phyloP scores from a whole-genome alignment of 2,329 filamentous ascomycete species.

The Capronia coronata region DNA sequence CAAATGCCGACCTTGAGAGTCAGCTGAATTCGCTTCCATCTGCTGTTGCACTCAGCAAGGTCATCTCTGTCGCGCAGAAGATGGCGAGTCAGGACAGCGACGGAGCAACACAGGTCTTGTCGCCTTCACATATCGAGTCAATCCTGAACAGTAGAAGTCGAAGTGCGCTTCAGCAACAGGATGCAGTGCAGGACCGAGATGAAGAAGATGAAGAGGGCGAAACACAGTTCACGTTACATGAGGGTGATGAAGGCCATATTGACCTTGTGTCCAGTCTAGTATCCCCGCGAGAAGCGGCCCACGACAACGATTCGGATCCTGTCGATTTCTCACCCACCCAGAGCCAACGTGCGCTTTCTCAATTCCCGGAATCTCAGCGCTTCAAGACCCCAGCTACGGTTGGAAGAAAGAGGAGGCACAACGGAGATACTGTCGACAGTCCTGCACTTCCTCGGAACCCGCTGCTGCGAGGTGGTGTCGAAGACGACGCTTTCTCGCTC shows the following conservation, averaged over 20 bases:
- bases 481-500: slow-evolving; percentile 36
- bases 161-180: slow-evolving; percentile 27
- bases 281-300: slow-evolving; percentile 12
- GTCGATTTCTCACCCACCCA: slow-evolving; percentile 25
- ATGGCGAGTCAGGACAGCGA: slow-evolving; percentile 35
- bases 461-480: slow-evolving; percentile 33
- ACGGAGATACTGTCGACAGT: slow-evolving; percentile 33
- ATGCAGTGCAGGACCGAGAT: slow-evolving; percentile 9
- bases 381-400: slow-evolving; percentile 39
- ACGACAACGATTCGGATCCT: slow-evolving; percentile 9
- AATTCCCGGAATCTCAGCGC: slow-evolving; percentile 44
- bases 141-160: slow-evolving; percentile 35
- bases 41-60: slow-evolving; percentile 3
- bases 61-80: slow-evolving; percentile 16
- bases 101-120: slow-evolving; percentile 41
- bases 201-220: slow-evolving; percentile 30
- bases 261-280: slow-evolving; percentile 39
- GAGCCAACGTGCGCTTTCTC: slow-evolving; percentile 34
- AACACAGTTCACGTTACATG: slow-evolving; percentile 33
- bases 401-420: slow-evolving; percentile 33
- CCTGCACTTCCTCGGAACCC: slow-evolving; percentile 41
- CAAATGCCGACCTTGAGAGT: slow-evolving; percentile 13
- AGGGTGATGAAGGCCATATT: slow-evolving; percentile 33
- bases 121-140: slow-evolving; percentile 40
- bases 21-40: slow-evolving; percentile 2